Evolutionary conservation across 208 protist genomes (phyloP).

Genomic region (Trichomonas gallinae): DNA sequence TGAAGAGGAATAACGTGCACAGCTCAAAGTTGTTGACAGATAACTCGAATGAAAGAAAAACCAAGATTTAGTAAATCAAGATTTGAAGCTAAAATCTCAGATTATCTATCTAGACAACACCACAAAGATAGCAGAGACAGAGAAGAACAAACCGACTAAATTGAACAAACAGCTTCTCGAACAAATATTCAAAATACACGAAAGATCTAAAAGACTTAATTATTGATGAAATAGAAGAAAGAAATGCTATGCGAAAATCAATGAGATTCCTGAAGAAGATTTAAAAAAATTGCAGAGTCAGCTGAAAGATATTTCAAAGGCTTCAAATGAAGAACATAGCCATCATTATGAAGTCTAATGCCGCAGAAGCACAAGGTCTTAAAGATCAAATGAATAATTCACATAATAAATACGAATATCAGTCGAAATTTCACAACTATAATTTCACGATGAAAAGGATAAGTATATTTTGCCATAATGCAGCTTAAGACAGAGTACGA

Average conservation of each 20-base stretch:
- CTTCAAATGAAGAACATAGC: not conserved
- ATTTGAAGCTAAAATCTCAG: not conserved
- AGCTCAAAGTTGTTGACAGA: not conserved
- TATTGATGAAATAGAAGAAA: not conserved
- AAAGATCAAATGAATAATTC: constrained; percentile 1
- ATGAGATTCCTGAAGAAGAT: not conserved
- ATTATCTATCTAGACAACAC: not conserved
- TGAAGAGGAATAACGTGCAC: not conserved
- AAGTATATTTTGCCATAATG: not conserved
- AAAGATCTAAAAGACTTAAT: not conserved
- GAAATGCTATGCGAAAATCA: not conserved
- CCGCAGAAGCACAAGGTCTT: not conserved
- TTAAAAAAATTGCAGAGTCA: not conserved
- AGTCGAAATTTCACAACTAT: not conserved
- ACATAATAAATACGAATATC: not conserved
- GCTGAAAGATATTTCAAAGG: not conserved
- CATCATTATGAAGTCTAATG: not conserved
- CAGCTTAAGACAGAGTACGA: not conserved
- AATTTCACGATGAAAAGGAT: not conserved
- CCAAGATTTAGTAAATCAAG: not conserved
- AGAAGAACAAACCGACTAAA: not conserved
- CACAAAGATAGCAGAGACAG: not conserved
- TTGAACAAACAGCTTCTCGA: not conserved
- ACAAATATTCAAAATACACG: not conserved
- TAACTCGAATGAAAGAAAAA: not conserved